Percentiles rank a stretch among this genome's conserved stretches.
Evolutionary conservation across 108 stramenopile species (phyloP).

Genomic region (Licmophora abbreviata): DNA sequence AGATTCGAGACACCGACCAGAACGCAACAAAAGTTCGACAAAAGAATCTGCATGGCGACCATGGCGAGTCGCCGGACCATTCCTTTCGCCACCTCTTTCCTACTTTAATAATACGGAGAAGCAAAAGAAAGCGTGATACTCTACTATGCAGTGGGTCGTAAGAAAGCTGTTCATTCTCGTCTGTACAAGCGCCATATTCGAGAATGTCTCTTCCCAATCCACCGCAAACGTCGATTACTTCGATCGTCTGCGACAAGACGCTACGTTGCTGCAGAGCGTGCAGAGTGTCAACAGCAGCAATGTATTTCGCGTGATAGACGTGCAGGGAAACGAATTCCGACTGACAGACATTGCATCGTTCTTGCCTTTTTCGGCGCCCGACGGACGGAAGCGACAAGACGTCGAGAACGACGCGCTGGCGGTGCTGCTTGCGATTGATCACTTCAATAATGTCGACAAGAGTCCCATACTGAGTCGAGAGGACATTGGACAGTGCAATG

Average conservation of each 20-base stretch:
- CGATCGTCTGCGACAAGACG: neutral
- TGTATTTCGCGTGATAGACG: neutral
- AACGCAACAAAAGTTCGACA: too few relatives aligned
- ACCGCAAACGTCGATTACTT: conserved; percentile 1
- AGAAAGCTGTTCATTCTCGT: too few relatives aligned
- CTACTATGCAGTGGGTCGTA: too few relatives aligned
- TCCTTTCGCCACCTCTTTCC: too few relatives aligned
- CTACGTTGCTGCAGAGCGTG: too few relatives aligned
- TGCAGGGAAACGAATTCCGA: neutral
- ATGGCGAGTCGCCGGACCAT: too few relatives aligned
- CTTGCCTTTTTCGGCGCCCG: conserved; percentile 1
- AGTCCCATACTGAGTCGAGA: neutral
- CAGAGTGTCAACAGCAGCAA: neutral
- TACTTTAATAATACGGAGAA: too few relatives aligned
- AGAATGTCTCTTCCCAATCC: too few relatives aligned
- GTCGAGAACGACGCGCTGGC: neutral
- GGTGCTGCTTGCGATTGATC: neutral
- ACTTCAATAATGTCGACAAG: conserved; percentile 1
- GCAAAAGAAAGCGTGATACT: too few relatives aligned
- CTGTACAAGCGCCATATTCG: too few relatives aligned
- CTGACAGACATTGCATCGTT: neutral
- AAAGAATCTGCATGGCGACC: too few relatives aligned
- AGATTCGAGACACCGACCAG: too few relatives aligned
- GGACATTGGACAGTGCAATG: conserved; percentile 1
- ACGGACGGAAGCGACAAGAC: neutral